Evolutionary conservation across 1,139 yeast genomes (phyloP), one percentile per base, ranked within the genome.

Genomic region (Casaregolazyma lundiana): DNA sequence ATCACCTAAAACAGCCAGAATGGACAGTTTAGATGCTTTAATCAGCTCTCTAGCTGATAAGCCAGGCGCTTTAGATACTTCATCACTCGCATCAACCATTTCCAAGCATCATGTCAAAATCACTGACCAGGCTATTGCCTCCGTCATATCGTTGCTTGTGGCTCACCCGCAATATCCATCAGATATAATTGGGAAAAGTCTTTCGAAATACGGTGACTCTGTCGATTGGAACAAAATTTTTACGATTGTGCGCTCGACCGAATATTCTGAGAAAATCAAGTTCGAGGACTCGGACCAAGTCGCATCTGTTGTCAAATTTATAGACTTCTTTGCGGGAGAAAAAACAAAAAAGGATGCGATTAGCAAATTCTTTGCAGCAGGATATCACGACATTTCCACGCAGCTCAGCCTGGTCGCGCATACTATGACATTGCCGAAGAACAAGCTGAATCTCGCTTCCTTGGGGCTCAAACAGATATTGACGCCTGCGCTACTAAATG

Each of bases 341-440:
- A 44, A 35, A n/a, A 34, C 21, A 6, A 29, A 30, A 24, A 24
- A 38, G 17, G 43, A 30, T n/a, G 36, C 26, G 3, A 40, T 40
- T n/a, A 17, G 17, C 13, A 32, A 18, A 16, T 19, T 40, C 15
- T 53, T 53, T 34, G 30, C 53, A 7, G 35, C 50, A 9, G 45
- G 47, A 24, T 62, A 64, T 64, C 46, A 46, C 13, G 51, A 50
- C 29, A 47, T 60, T n/a, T 50, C 52, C 11, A 37, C 53, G 13
- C 65, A 62, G 42, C 50, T 52, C 21, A 57, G 56, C 30, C 38
- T 62, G 16, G 46, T 59, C 17, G 37, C 48, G 11, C 46, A 50
- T 15, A 49, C 54, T 26, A 50, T 57, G 22, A 40, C 52, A 4
- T 44, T 46, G 35, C 29, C 44, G 5, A 26, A 11, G 32, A 36